phyloP scores from a whole-genome alignment of 2,329 filamentous ascomycete species.

The Helotiales sp. region DNA sequence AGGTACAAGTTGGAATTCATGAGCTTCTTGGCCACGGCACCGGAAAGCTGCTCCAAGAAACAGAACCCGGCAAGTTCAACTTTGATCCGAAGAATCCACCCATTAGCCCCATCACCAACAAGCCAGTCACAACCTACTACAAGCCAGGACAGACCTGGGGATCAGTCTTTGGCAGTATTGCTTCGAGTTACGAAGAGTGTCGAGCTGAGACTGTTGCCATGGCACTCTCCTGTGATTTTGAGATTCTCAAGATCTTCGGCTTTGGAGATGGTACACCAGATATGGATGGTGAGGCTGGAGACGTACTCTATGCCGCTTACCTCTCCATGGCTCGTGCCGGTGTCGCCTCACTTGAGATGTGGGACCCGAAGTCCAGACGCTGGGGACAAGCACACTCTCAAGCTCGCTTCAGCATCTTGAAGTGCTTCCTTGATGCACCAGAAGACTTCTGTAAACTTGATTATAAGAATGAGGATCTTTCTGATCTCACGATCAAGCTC shows the following conservation, averaged over 20 bases:
- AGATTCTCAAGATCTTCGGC: conserved; percentile 87
- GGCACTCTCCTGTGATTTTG: conserved; percentile 86
- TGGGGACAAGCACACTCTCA: conserved; percentile 69
- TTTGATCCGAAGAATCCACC: conserved; percentile 85
- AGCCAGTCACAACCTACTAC: conserved; percentile 86
- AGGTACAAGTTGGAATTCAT: conserved; percentile 90
- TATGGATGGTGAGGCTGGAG: conserved; percentile 77
- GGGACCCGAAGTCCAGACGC: conserved; percentile 85
- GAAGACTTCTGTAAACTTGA: conserved; percentile 84
- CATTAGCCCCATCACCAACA: conserved; percentile 75
- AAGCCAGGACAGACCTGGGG: conserved; percentile 96
- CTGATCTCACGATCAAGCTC: conserved; percentile 80
- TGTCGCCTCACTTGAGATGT: conserved; percentile 86
- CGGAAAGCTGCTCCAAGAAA: conserved; percentile 92
- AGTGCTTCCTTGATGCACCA: conserved; percentile 84
- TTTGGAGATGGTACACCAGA: conserved; percentile 79
- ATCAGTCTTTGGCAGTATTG: conserved; percentile 85
- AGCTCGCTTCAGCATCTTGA: conserved; percentile 86
- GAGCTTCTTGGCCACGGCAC: conserved; percentile 89
- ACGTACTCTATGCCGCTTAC: conserved; percentile 87
- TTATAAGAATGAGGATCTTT: conserved; percentile 70
- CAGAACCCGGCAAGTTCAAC: conserved; percentile 79
- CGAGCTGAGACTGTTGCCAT: conserved; percentile 93
- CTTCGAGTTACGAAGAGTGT: conserved; percentile 92
- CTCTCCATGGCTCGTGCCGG: conserved; percentile 95